phyloP scores from a whole-genome alignment of 2,329 filamentous ascomycete species.

The Grosmannia penicillata region DNA sequence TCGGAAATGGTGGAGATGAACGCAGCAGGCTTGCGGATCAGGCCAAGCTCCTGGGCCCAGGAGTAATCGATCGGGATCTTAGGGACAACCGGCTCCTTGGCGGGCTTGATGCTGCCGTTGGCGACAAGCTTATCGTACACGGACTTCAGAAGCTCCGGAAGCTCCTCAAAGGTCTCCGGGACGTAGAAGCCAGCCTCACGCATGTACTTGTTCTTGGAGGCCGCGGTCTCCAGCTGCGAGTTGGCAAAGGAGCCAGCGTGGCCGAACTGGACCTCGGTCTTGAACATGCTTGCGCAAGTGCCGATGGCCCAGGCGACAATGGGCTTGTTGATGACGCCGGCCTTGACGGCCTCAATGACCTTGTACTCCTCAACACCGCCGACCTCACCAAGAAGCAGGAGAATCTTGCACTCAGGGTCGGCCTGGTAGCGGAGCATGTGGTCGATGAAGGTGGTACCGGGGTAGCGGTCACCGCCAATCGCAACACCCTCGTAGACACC shows the following conservation, averaged over 20 bases:
- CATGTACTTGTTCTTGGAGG: conserved; percentile 95
- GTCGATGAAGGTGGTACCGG: conserved; percentile 98
- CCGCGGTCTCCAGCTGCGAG: conserved; percentile 95
- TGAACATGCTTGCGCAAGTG: conserved; percentile 99
- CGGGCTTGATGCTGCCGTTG: conserved; percentile 70
- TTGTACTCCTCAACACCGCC: conserved; percentile 99
- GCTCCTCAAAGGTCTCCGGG: conserved; percentile 91
- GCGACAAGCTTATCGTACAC: conserved; percentile 85
- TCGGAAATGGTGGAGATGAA: conserved; percentile 99
- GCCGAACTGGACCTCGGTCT: conserved; percentile 98
- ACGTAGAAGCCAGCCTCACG: conserved; percentile 87
- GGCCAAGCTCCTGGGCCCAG: conserved; percentile 97
- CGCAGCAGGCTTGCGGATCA: conserved; percentile 97
- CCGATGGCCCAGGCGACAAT: conserved; percentile 99
- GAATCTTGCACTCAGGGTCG: conserved; percentile 95
- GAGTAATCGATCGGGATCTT: conserved; percentile 99
- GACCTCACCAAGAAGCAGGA: conserved; percentile 90
- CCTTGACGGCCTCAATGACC: conserved; percentile 95
- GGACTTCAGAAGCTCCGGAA: conserved; percentile 58
- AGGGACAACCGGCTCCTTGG: conserved; percentile 79
- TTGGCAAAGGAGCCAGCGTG: conserved; percentile 98
- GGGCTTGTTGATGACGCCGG: conserved; percentile 89
- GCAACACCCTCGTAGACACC: conserved; percentile 98
- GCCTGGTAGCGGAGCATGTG: conserved; percentile 92
- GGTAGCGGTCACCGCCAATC: conserved; percentile 98